Conservation (phyloP, 2,329 filamentous ascomycete genomes). For the Zasmidium citrigriseum region DNA sequence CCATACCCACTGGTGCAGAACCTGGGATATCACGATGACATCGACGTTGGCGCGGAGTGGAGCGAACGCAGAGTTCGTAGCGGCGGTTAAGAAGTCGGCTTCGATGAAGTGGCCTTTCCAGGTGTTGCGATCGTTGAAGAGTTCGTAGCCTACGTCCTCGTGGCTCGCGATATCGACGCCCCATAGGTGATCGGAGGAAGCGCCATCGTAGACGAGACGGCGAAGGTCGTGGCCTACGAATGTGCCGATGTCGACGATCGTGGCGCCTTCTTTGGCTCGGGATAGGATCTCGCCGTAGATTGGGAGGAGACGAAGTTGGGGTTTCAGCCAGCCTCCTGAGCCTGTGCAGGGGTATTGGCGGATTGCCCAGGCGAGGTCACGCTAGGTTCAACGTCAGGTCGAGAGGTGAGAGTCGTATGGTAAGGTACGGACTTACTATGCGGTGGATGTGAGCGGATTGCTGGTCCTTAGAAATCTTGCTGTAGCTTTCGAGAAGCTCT, state of each 20-base stretch:
- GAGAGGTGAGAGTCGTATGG: no score
- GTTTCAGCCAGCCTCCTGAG: constrained; percentile 23
- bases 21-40: constrained; percentile 41
- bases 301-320: constrained; percentile 19
- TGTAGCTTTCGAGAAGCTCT: constrained; percentile 41
- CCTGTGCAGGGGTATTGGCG: constrained; percentile 30
- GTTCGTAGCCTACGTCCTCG: constrained; percentile 36
- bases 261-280: constrained; percentile 31
- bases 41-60: constrained; percentile 40
- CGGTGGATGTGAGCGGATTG: constrained; percentile 37
- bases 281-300: constrained; percentile 23
- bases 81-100: constrained; percentile 9
- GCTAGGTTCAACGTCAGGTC: constrained; percentile 8
- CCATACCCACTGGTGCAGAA: constrained; percentile 46
- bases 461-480: constrained; percentile 35
- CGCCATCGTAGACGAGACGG: constrained; percentile 37
- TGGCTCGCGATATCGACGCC: constrained; percentile 35
- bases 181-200: constrained; percentile 30
- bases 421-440: constrained; percentile 28
- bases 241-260: constrained; percentile 40
- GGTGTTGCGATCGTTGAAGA: constrained; percentile 37
- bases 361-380: constrained; percentile 27
- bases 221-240: constrained; percentile 40
- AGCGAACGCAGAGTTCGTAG: constrained; percentile 25
- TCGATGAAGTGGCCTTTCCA: constrained; percentile 35